phyloP scores from a whole-genome alignment of 495 filamentous ascomycete genomes.

The Alectoria sarmentosa region DNA sequence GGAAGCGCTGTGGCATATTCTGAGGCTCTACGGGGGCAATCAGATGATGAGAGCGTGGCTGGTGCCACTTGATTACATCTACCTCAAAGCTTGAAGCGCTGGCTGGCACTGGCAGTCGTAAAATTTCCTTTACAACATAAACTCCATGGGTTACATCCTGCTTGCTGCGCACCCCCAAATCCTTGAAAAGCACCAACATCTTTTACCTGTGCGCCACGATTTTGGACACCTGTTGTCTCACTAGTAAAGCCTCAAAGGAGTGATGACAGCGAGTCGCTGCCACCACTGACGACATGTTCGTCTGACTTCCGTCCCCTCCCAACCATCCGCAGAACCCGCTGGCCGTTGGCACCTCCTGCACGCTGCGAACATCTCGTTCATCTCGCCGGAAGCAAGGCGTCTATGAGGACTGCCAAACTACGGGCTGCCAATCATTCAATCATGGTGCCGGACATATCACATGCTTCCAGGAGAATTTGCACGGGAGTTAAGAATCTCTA shows the following conservation, averaged over 20 bases:
- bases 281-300: conserved; percentile 1
- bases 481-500: not conserved
- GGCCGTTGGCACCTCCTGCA: not conserved
- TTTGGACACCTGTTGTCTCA: not conserved
- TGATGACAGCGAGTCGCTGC: not conserved
- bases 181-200: conserved; percentile 13
- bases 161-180: not conserved
- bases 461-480: not conserved
- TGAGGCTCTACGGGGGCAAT: not conserved
- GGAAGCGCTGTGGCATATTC: not conserved
- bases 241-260: not conserved
- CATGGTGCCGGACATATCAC: not conserved
- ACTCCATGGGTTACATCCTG: not conserved
- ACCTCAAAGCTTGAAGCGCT: not conserved
- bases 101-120: not conserved
- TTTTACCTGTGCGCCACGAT: not conserved
- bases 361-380: conserved; percentile 1
- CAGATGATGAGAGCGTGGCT: not conserved
- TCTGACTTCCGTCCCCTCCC: not conserved
- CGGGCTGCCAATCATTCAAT: not conserved
- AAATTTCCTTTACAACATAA: not conserved
- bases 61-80: not conserved
- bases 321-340: not conserved
- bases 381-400: not conserved
- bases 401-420: not conserved